phyloP scores from a whole-genome alignment of 1,284 basidiomycete genomes.

The Macrocystidia cucumis region DNA sequence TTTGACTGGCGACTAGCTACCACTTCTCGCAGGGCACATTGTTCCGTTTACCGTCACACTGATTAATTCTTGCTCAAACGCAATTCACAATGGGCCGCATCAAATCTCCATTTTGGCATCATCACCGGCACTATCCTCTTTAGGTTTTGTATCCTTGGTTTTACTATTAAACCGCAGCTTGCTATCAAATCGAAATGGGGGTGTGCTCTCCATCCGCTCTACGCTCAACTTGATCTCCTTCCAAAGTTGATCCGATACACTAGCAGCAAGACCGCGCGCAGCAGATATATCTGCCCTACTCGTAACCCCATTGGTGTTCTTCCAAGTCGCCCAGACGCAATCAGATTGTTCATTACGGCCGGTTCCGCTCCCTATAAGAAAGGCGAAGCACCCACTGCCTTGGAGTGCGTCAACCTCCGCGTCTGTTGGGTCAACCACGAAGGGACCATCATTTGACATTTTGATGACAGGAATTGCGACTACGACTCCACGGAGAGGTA shows the following conservation, averaged over 20 bases:
- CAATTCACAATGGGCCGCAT: too few relatives aligned
- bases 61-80: too few relatives aligned
- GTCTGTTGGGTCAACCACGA: constrained; percentile 49
- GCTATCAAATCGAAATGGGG: not conserved
- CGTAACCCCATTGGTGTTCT: constrained; percentile 16
- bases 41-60: too few relatives aligned
- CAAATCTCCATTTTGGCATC: not conserved
- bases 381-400: constrained; percentile 59
- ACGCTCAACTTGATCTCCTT: constrained; percentile 36
- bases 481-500: constrained; percentile 64
- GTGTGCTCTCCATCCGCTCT: constrained; percentile 10
- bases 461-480: constrained; percentile 55
- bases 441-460: constrained; percentile 14
- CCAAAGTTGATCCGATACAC: constrained; percentile 40
- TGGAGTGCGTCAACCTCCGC: constrained; percentile 29
- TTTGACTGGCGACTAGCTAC: too few relatives aligned
- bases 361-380: constrained; percentile 40
- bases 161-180: not conserved
- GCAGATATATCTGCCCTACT: constrained; percentile 29
- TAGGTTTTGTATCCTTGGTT: not conserved
- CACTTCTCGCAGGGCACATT: too few relatives aligned
- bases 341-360: constrained; percentile 13
- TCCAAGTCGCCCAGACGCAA: constrained; percentile 55
- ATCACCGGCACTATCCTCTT: not conserved
- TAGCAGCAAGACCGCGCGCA: constrained; percentile 38